These are phyloP conservation scores for Salix brachista DNA, from an alignment of 345 rosid species.

Conservation along the genomic window DNA sequence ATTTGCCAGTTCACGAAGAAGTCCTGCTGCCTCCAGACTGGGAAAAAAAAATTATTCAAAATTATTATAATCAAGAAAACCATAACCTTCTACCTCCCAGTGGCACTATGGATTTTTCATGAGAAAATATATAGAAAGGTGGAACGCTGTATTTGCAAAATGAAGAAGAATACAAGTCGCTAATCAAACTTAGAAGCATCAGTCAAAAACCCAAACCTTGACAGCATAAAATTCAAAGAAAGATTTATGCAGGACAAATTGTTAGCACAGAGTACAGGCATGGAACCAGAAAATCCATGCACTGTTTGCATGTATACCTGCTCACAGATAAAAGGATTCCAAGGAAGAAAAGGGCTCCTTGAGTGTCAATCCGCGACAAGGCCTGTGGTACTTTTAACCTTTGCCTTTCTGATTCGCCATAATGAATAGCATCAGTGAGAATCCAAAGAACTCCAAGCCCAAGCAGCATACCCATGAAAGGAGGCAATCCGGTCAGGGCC, in stretches of 20 bases:
- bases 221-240: not conserved
- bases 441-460: conserved; percentile 98
- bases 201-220: not conserved
- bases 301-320: conserved; percentile 44
- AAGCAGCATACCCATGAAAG: conserved; percentile 86
- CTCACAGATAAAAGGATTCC: conserved; percentile 89
- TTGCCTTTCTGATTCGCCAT: conserved; percentile 89
- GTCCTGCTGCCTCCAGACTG: conserved; percentile 91
- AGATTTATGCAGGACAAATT: not conserved
- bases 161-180: not conserved
- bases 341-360: conserved; percentile 90
- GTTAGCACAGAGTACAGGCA: not conserved
- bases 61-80: not conserved
- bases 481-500: conserved; percentile 93
- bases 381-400: conserved; percentile 93
- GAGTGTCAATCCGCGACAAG: conserved; percentile 84
- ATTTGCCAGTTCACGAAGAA: conserved; percentile 87
- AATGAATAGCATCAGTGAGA: conserved; percentile 92
- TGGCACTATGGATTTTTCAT: not conserved
- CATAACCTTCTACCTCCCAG: not conserved
- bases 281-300: not conserved
- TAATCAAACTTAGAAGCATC: too few relatives aligned
- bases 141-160: not conserved
- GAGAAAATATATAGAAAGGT: not conserved
- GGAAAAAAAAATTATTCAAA: conserved; percentile 6